phyloP scores from a whole-genome alignment of 805 yeast species.

The Wickerhamiella sorbophila region DNA sequence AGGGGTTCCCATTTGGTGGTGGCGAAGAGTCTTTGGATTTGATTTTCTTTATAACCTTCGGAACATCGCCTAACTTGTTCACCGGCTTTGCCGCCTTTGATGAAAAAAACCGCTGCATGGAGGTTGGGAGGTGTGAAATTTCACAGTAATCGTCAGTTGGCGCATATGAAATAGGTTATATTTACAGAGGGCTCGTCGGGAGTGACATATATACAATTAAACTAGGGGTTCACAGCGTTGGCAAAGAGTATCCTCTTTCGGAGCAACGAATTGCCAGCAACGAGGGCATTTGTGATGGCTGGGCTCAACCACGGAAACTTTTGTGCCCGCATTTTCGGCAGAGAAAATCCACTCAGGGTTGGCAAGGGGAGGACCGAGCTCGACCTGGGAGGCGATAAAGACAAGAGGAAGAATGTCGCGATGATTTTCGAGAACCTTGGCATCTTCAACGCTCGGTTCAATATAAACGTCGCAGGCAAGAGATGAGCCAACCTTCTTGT shows the following conservation, averaged over 20 bases:
- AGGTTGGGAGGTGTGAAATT: too few species aligned
- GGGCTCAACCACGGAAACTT: conserved; percentile 34
- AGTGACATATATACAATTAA: not conserved
- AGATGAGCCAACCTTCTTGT: conserved; percentile 35
- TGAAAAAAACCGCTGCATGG: not conserved
- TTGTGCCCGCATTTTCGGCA: conserved; percentile 22
- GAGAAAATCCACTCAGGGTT: conserved; percentile 22
- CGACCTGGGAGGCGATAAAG: conserved; percentile 49
- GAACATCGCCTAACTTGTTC: too few species aligned
- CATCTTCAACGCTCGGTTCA: conserved; percentile 12
- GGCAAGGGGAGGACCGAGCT: conserved; percentile 22
- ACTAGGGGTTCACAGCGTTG: not conserved
- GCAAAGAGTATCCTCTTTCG: conserved; percentile 42
- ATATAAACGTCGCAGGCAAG: conserved; percentile 41
- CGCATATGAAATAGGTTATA: too few species aligned
- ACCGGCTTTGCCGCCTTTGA: too few species aligned
- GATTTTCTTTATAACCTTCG: too few species aligned
- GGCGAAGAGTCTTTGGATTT: too few species aligned
- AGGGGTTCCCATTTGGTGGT: not conserved
- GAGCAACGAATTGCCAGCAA: conserved; percentile 75
- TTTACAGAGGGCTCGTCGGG: too few species aligned
- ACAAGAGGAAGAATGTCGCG: conserved; percentile 40
- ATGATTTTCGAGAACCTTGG: conserved; percentile 13
- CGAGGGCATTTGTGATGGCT: conserved; percentile 63
- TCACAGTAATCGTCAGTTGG: too few species aligned